Conservation (phyloP, 768 basidiomycete genomes). For the Terana coerulea region DNA sequence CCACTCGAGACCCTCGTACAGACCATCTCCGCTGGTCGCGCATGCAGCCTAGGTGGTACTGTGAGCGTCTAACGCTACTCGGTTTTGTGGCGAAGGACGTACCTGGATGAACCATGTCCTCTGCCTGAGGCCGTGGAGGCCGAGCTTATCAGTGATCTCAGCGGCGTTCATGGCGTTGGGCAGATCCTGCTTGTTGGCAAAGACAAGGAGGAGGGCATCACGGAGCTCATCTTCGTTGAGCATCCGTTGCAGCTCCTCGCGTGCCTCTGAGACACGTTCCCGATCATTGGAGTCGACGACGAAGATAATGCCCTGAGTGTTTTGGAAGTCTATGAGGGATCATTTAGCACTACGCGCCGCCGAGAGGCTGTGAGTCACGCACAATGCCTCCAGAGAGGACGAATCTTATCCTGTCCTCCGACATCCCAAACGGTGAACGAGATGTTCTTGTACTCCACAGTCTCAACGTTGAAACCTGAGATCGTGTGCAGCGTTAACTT, state of each 20-base stretch:
- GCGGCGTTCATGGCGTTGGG: slow-evolving; percentile 99
- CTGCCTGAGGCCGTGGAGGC: slow-evolving; percentile 94
- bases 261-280: slow-evolving; percentile 98
- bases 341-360: slow-evolving; percentile 12
- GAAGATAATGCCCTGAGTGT: slow-evolving; percentile 99
- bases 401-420: slow-evolving; percentile 99
- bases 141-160: slow-evolving; percentile 99
- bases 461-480: slow-evolving; percentile 98
- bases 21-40: slow-evolving; percentile 96
- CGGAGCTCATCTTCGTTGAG: slow-evolving; percentile 99
- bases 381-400: slow-evolving; percentile 99
- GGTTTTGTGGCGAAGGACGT: slow-evolving; percentile 31
- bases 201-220: slow-evolving; percentile 96
- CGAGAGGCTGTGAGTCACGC: slow-evolving; percentile 35
- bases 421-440: slow-evolving; percentile 99
- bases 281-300: slow-evolving; percentile 99
- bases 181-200: slow-evolving; percentile 99
- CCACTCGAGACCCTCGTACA: slow-evolving; percentile 99
- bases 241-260: slow-evolving; percentile 99
- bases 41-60: slow-evolving; percentile 74
- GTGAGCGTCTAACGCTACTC: no score
- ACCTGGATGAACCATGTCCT: slow-evolving; percentile 98
- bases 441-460: slow-evolving; percentile 99
- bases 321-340: slow-evolving; percentile 87
- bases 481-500: slow-evolving; percentile 19